Evolutionary conservation across 352 stramenopile genomes (phyloP), one percentile per base, ranked within the genome.

Genomic region (Phytophthora agathidicida): DNA sequence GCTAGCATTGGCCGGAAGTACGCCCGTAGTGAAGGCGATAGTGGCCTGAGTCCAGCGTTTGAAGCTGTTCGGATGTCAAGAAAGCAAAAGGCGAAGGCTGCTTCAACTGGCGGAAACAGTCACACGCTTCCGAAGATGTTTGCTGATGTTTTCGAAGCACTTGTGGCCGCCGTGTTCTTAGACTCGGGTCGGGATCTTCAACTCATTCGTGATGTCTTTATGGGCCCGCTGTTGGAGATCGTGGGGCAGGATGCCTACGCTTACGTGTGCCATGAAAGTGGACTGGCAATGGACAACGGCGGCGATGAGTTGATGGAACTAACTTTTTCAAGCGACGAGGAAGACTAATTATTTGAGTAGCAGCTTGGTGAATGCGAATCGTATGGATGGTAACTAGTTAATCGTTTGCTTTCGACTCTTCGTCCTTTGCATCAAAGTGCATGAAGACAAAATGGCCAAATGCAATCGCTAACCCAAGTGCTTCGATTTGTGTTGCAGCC

Each of bases 151-250:
- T 94, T 95, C 64, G 88, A 96, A 79, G 84, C 88, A 1, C 76
- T 96, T 23, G 84, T 95, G 20, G 88, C 88, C 1, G 88, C 86
- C 0, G 86, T 96, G 27, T 96, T 95, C 65, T 54, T 96, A 24
- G 88, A 96, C 37, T 92, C 84, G 1, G 78, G 71, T 5, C 73
- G 73, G 11, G 77, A 93, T 54, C 65, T 96, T 11, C 74, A 88
- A 31, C 65, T 72, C 16, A 77, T 94, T 23, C 81, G 83, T 14
- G 82, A 94, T 41, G 81, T 96, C 7, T 96, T 96, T 67, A 80
- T 94, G 42, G 83, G 81, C 0, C 85, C 86, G 3, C 49, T 96
- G 38, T 68, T 93, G 2, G 70, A 81, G 13, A 87, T 73, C n/a
- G 73, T 95, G 11, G 84, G 79, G 3, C 51, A 81, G n/a, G 83